These are phyloP conservation scores for Calonectria multiphialidica DNA, from an alignment of 2,329 filamentous ascomycete genomes.

Conservation along the genomic window DNA sequence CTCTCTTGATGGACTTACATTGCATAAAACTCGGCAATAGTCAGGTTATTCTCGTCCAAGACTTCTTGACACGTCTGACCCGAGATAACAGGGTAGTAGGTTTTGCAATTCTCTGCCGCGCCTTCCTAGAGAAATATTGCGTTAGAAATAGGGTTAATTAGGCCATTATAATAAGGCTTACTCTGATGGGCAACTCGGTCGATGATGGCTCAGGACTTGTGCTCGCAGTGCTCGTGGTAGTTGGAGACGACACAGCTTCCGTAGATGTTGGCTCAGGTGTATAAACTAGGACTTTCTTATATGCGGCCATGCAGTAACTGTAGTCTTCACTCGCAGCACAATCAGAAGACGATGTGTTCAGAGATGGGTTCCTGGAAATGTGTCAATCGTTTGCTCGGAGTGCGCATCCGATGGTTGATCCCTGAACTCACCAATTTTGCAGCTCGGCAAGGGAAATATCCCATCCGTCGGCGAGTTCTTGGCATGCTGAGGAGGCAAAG, in stretches of 20 bases:
- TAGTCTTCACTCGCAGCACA: not conserved
- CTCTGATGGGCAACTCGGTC: not conserved
- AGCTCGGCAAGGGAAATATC: not conserved
- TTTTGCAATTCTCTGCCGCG: not conserved
- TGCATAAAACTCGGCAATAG: not conserved
- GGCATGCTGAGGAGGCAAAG: not conserved
- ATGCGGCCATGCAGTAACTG: not conserved
- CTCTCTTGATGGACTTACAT: not conserved
- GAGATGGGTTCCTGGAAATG: not conserved
- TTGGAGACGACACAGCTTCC: not conserved
- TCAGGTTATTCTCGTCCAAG: not conserved
- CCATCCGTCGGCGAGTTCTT: not conserved
- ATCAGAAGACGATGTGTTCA: not conserved
- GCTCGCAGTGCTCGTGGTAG: not conserved
- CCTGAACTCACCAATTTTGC: not conserved
- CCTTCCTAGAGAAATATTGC: not conserved
- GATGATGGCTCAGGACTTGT: not conserved
- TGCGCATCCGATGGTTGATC: not conserved
- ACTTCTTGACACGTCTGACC: not conserved
- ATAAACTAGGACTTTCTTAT: not conserved
- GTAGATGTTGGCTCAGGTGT: not conserved
- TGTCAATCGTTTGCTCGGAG: not conserved
- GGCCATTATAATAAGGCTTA: not conserved
- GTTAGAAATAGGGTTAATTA: not conserved
- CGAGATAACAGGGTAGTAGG: not conserved